phyloP scores from a whole-genome alignment of 805 yeast genomes.

The Wickerhamomyces hampshirensis region DNA sequence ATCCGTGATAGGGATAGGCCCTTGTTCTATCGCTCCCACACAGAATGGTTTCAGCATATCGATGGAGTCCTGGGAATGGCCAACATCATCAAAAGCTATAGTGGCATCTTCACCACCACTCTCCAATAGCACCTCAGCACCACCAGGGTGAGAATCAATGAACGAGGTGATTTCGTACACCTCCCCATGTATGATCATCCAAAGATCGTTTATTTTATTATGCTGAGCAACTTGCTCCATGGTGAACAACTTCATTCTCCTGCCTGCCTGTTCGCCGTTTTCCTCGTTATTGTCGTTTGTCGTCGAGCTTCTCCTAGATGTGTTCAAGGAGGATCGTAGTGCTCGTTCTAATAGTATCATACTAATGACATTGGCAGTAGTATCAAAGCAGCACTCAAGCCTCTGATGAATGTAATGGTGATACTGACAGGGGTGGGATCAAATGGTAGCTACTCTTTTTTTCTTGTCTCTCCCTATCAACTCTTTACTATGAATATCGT shows the following conservation, averaged over 20 bases:
- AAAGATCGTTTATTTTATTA: constrained; percentile 42
- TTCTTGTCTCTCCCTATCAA: too few relatives aligned
- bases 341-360: too few relatives aligned
- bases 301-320: too few relatives aligned
- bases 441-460: too few relatives aligned
- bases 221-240: constrained; percentile 17
- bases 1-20: background rate
- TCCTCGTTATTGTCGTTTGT: too few relatives aligned
- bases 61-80: constrained; percentile 94
- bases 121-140: constrained; percentile 64
- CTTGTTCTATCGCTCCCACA: constrained; percentile 67
- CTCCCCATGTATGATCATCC: constrained; percentile 80
- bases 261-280: background rate
- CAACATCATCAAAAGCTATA: constrained; percentile 84
- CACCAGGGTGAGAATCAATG: constrained; percentile 70
- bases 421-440: too few relatives aligned
- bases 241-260: background rate
- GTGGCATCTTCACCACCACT: constrained; percentile 79
- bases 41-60: constrained; percentile 62
- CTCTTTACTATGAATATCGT: too few relatives aligned
- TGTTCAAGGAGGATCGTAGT: too few relatives aligned
- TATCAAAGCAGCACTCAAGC: too few relatives aligned
- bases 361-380: too few relatives aligned
- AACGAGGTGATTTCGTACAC: constrained; percentile 72
- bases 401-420: too few relatives aligned